phyloP scores from a whole-genome alignment of 148 eudicot species.

The Nyssa sinensis region DNA sequence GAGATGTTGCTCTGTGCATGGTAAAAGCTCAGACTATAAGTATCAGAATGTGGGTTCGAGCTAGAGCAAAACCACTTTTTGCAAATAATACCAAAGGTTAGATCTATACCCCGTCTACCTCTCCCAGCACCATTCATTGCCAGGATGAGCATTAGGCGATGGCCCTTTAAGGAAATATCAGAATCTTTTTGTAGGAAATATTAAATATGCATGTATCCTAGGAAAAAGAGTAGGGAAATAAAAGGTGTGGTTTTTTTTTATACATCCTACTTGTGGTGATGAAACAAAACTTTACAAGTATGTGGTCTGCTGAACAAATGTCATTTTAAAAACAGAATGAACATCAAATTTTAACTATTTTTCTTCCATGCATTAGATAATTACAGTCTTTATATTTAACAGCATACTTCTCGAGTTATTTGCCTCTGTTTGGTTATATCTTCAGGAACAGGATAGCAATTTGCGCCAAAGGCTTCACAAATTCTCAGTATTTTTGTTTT shows the following conservation, averaged over 20 bases:
- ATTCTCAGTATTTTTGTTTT: slow-evolving; percentile 86
- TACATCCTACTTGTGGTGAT: background rate
- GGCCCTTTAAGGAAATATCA: no score
- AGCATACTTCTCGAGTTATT: slow-evolving; percentile 78
- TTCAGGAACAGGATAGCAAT: slow-evolving; percentile 96
- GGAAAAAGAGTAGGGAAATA: background rate
- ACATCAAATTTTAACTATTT: background rate
- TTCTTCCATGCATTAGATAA: background rate
- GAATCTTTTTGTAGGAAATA: background rate
- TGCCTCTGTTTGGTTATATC: slow-evolving; percentile 80
- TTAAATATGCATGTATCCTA: background rate
- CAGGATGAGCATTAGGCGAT: no score
- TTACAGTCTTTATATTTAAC: slow-evolving; percentile 5
- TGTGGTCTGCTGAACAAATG: background rate
- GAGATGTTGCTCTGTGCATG: no score
- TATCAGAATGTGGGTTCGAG: no score
- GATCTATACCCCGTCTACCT: no score
- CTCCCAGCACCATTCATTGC: no score
- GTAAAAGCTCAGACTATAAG: no score
- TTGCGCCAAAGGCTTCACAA: slow-evolving; percentile 99
- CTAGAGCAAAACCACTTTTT: no score
- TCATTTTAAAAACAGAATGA: background rate
- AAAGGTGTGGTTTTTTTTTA: no score
- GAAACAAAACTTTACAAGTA: no score
- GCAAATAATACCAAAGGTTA: no score